Evolutionary conservation across 225 moss, liverwort and hornwort species (phyloP).

Genomic region (Polytrichum formosum): DNA sequence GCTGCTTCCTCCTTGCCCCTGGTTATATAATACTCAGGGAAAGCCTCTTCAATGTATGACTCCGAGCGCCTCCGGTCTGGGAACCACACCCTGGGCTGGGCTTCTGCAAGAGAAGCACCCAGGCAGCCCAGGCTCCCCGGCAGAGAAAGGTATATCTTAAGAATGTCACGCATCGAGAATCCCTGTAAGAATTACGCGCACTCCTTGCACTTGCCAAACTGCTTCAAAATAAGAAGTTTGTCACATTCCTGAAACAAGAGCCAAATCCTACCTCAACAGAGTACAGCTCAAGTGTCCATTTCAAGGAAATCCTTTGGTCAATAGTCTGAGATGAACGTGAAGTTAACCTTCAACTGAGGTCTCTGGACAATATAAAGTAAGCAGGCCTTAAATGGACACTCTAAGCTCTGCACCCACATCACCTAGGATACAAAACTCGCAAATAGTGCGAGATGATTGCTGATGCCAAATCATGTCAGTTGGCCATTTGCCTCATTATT

Average conservation of each 20-base stretch:
- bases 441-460: too few relatives aligned
- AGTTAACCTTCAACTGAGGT: too few relatives aligned
- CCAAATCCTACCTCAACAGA: neutral
- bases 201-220: neutral
- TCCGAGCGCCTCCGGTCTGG: neutral
- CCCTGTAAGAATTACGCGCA: neutral
- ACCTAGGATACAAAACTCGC: too few relatives aligned
- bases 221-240: neutral
- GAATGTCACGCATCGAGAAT: conserved; percentile 3
- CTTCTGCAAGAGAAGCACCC: conserved; percentile 6
- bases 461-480: too few relatives aligned
- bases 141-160: neutral
- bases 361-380: too few relatives aligned
- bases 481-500: too few relatives aligned
- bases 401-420: too few relatives aligned
- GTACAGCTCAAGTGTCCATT: too few relatives aligned
- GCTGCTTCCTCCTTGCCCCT: neutral
- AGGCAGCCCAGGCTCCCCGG: conserved; percentile 5
- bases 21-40: neutral
- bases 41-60: neutral
- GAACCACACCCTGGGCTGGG: conserved; percentile 4
- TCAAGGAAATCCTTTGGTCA: too few relatives aligned
- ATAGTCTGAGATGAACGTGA: too few relatives aligned
- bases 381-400: too few relatives aligned
- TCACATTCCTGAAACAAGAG: neutral